phyloP scores from a whole-genome alignment of 2,329 filamentous ascomycete species.

The Peltaster fructicola region DNA sequence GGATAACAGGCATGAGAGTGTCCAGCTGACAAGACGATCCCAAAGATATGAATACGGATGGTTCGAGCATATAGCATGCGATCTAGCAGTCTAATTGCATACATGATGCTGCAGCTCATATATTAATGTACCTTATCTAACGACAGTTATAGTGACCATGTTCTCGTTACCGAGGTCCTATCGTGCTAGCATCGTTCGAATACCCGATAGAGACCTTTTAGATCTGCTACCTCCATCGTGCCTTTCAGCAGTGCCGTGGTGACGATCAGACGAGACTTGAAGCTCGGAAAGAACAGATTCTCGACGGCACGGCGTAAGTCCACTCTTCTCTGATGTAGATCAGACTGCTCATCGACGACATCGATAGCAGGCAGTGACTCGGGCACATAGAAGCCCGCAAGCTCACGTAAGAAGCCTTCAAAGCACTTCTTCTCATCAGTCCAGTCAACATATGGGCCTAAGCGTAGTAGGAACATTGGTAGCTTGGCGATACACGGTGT shows the following conservation, averaged over 20 bases:
- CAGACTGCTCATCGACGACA: slow-evolving; percentile 17
- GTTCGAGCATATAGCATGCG: too few relatives aligned
- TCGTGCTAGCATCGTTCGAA: slow-evolving; percentile 97
- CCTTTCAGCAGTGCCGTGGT: slow-evolving; percentile 60
- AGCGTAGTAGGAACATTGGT: slow-evolving; percentile 67
- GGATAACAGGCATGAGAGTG: too few relatives aligned
- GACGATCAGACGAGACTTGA: slow-evolving; percentile 65
- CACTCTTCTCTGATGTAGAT: slow-evolving; percentile 25
- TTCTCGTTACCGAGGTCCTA: slow-evolving; percentile 18
- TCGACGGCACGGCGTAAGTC: slow-evolving; percentile 59
- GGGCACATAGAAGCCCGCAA: slow-evolving; percentile 80
- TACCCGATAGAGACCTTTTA: slow-evolving; percentile 83
- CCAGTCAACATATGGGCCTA: slow-evolving; percentile 85
- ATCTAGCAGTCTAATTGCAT: too few relatives aligned
- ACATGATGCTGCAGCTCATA: slow-evolving; percentile 1
- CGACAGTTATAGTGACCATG: background rate
- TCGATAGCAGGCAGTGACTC: slow-evolving; percentile 51
- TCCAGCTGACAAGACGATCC: too few relatives aligned
- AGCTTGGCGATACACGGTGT: slow-evolving; percentile 72
- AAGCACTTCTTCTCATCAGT: slow-evolving; percentile 71
- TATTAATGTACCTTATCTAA: background rate
- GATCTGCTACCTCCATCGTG: slow-evolving; percentile 71
- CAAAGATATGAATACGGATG: too few relatives aligned
- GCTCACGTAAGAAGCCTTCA: slow-evolving; percentile 62
- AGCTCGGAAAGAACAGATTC: slow-evolving; percentile 75